A percentile compares a stretch with the other conserved stretches of the same genome.
Evolutionary conservation across 2,329 filamentous ascomycete species (phyloP).

Genomic region (Clonostachys rhizophaga): DNA sequence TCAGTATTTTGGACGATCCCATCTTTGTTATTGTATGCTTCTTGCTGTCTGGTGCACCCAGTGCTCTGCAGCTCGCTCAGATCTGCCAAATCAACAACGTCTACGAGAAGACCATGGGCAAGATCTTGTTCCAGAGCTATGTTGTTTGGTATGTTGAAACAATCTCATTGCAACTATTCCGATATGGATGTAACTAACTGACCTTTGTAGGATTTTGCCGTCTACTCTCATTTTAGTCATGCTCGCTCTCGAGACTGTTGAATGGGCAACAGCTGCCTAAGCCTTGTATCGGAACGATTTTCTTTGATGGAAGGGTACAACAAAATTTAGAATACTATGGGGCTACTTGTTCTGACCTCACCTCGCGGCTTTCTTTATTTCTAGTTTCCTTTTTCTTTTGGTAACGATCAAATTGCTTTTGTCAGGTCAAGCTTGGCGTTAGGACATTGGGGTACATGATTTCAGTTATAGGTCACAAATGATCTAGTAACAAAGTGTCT

Average conservation of each 20-base stretch:
- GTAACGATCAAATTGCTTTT: no score
- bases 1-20: constrained; percentile 94
- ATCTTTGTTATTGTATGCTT: constrained; percentile 99
- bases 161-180: neutral
- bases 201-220: constrained; percentile 71
- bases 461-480: no score
- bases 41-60: constrained; percentile 88
- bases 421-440: no score
- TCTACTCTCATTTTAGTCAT: constrained; percentile 89
- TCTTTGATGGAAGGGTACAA: no score
- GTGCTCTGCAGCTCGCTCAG: constrained; percentile 89
- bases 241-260: constrained; percentile 85
- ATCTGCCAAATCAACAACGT: constrained; percentile 98
- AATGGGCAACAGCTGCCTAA: constrained; percentile 59
- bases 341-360: no score
- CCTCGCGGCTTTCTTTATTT: no score
- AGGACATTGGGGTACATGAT: no score
- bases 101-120: constrained; percentile 82
- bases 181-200: constrained; percentile 6
- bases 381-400: no score
- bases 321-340: no score
- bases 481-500: no score
- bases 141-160: constrained; percentile 2
- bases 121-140: constrained; percentile 45
- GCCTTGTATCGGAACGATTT: no score